Conservation (phyloP, 441 rosid genomes). For the Sinapis alba region DNA sequence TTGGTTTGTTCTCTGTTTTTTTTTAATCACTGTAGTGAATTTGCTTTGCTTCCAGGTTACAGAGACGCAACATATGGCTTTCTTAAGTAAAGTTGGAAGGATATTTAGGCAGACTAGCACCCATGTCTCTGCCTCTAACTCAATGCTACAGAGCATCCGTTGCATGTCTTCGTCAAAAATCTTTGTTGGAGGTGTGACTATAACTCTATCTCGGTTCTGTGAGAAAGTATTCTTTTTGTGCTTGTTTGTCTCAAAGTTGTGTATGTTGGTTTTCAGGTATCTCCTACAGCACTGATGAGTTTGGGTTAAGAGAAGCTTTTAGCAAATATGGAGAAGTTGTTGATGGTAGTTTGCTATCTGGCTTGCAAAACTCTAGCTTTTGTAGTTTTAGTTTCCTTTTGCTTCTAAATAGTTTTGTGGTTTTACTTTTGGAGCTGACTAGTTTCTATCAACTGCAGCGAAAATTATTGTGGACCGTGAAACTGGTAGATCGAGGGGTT, state of each 20-base stretch:
- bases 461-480: constrained; percentile 88
- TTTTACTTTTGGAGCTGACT: constrained; percentile 6
- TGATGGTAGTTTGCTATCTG: constrained; percentile 56
- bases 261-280: constrained; percentile 55
- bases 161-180: constrained; percentile 83
- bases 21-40: constrained; percentile 1
- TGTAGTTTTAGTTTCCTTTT: neutral
- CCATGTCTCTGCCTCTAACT: constrained; percentile 45
- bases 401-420: neutral
- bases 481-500: constrained; percentile 91
- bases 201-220: constrained; percentile 3
- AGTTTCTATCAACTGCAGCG: constrained; percentile 48
- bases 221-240: neutral
- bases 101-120: constrained; percentile 67
- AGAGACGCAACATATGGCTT: constrained; percentile 55
- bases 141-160: constrained; percentile 68
- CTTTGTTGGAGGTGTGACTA: constrained; percentile 76
- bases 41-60: constrained; percentile 15
- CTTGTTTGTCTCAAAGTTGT: constrained; percentile 8
- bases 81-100: constrained; percentile 75
- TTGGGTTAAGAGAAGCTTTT: constrained; percentile 68
- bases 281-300: constrained; percentile 74
- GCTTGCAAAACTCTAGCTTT: neutral
- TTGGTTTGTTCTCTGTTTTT: constrained; percentile 18
- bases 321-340: constrained; percentile 81